These are phyloP conservation scores for Pseudonectria buxi DNA, from an alignment of 2,329 filamentous ascomycete species.

Conservation along the genomic window DNA sequence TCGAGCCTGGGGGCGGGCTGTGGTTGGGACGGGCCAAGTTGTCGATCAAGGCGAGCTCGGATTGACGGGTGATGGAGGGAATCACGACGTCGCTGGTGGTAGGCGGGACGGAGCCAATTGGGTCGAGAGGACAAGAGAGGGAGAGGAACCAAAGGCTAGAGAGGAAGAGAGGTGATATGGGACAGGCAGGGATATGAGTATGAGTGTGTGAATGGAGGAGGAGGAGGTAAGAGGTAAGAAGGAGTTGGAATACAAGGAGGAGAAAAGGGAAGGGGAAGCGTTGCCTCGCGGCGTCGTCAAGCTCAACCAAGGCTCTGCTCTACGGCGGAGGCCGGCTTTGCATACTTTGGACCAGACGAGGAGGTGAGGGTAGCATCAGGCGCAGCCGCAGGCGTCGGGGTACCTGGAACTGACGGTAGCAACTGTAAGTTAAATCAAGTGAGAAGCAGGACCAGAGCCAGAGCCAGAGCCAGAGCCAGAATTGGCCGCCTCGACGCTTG, in stretches of 20 bases:
- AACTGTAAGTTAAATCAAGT: no score
- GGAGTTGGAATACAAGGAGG: slow-evolving; percentile 13
- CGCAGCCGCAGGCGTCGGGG: no score
- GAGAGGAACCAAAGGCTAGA: slow-evolving; percentile 1
- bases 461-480: no score
- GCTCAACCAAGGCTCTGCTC: no score
- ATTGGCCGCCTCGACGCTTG: no score
- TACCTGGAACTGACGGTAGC: slow-evolving; percentile 1
- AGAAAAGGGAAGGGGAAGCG: slow-evolving; percentile 2
- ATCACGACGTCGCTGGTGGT: slow-evolving; percentile 7
- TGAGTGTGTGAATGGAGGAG: neutral
- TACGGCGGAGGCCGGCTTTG: no score
- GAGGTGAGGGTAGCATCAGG: no score
- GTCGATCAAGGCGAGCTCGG: slow-evolving; percentile 2
- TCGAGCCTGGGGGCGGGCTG: slow-evolving; percentile 8
- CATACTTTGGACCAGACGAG: no score
- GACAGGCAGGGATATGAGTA: neutral
- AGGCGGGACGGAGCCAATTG: no score
- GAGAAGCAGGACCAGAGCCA: no score
- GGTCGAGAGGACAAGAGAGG: no score
- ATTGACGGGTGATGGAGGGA: slow-evolving; percentile 3
- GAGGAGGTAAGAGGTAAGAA: slow-evolving; percentile 10
- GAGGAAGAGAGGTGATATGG: slow-evolving; percentile 3
- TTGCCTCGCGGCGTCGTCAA: no score
- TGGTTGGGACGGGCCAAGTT: slow-evolving; percentile 7